A percentile compares a stretch with the other conserved stretches of the same genome.
Conservation (phyloP, 1,284 basidiomycete species). For the Puccinia triticina region DNA sequence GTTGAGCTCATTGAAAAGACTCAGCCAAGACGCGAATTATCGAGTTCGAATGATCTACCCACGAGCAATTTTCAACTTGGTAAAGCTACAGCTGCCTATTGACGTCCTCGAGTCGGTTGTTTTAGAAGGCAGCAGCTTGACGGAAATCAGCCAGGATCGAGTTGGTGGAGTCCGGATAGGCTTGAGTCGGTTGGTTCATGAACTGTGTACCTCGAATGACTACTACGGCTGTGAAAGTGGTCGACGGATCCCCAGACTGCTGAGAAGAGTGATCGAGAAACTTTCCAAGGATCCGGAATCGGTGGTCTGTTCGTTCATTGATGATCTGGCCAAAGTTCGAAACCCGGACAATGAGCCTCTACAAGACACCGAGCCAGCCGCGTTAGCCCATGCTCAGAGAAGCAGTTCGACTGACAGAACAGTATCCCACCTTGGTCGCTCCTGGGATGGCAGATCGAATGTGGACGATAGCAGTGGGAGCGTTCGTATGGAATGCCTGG, state of each 20-base stretch:
- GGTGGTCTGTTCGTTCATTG: slow-evolving; percentile 25
- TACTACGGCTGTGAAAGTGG: slow-evolving; percentile 29
- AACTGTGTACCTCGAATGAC: slow-evolving; percentile 25
- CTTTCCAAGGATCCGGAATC: slow-evolving; percentile 32
- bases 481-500: slow-evolving; percentile 15
- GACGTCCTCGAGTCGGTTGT: slow-evolving; percentile 13
- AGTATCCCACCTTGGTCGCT: neutral
- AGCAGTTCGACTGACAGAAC: neutral
- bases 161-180: slow-evolving; percentile 45
- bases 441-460: neutral
- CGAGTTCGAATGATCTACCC: slow-evolving; percentile 48
- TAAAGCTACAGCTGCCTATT: slow-evolving; percentile 22
- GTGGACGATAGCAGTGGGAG: neutral
- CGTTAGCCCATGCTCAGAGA: neutral
- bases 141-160: slow-evolving; percentile 33
- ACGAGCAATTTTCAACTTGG: slow-evolving; percentile 28
- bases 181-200: slow-evolving; percentile 39
- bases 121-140: slow-evolving; percentile 20
- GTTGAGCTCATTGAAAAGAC: slow-evolving; percentile 34
- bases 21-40: slow-evolving; percentile 31
- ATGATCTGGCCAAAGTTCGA: slow-evolving; percentile 20
- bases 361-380: neutral
- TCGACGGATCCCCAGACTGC: neutral
- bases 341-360: slow-evolving; percentile 22
- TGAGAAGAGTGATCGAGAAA: slow-evolving; percentile 10